These are phyloP conservation scores for Daedaleopsis nitida DNA, from an alignment of 768 basidiomycete genomes.

Conservation along the genomic window DNA sequence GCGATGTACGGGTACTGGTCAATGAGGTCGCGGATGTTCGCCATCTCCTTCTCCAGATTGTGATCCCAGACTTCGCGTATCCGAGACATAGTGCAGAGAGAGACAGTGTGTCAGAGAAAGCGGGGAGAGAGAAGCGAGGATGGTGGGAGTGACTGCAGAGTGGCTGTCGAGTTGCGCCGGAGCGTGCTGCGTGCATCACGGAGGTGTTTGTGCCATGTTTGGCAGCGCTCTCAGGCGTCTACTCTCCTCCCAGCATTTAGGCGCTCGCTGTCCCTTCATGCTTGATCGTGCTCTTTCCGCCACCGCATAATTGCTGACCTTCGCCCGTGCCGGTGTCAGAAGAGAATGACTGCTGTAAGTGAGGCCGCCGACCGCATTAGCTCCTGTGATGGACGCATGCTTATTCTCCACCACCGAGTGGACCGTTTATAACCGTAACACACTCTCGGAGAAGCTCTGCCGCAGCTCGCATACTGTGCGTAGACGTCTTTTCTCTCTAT, in stretches of 20 bases:
- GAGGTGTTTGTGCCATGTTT: conserved; percentile 11
- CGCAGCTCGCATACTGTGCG: too few species aligned
- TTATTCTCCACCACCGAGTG: too few species aligned
- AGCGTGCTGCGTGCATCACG: not conserved
- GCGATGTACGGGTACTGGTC: conserved; percentile 93
- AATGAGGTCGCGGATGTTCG: conserved; percentile 80
- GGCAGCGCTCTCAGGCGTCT: conserved; percentile 1
- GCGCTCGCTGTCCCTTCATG: not conserved
- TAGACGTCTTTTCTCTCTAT: too few species aligned
- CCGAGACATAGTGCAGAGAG: conserved; percentile 54
- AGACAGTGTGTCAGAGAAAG: not conserved
- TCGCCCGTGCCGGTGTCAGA: too few species aligned
- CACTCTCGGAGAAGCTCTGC: too few species aligned
- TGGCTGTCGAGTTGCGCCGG: conserved; percentile 5
- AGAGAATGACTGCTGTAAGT: too few species aligned
- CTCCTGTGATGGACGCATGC: too few species aligned
- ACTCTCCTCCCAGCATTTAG: not conserved
- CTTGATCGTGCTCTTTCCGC: too few species aligned
- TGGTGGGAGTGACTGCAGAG: conserved; percentile 5
- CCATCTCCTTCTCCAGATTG: conserved; percentile 93
- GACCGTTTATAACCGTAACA: too few species aligned
- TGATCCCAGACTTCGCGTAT: conserved; percentile 96
- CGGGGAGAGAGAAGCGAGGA: not conserved
- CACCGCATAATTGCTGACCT: too few species aligned
- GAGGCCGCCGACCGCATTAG: too few species aligned